Conservation (phyloP, 257 asterid species). For the Fraxinus cuspidata region DNA sequence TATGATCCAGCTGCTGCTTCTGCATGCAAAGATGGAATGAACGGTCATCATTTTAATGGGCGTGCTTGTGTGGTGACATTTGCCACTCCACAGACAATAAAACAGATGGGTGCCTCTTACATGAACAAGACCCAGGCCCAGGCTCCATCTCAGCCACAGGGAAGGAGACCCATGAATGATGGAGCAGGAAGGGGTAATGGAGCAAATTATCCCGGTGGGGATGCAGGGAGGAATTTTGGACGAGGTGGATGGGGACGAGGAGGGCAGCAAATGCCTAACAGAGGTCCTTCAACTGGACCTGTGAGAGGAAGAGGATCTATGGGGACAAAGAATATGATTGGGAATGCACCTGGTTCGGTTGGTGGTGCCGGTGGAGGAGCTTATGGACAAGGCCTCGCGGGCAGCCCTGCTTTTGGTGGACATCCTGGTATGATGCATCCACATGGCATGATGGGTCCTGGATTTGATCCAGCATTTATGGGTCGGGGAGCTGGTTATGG, state of each 20-base stretch:
- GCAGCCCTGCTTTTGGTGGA: slow-evolving; percentile 51
- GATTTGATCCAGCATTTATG: slow-evolving; percentile 56
- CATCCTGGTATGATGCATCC: slow-evolving; percentile 54
- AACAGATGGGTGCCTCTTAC: slow-evolving; percentile 47
- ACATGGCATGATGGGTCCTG: slow-evolving; percentile 59
- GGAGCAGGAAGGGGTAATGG: slow-evolving; percentile 72
- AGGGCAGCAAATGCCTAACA: slow-evolving; percentile 60
- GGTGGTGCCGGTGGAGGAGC: slow-evolving; percentile 44
- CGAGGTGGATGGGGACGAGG: slow-evolving; percentile 61
- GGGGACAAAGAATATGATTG: slow-evolving; percentile 46
- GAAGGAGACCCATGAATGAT: slow-evolving; percentile 61
- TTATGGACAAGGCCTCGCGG: slow-evolving; percentile 42
- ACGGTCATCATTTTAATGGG: slow-evolving; percentile 51
- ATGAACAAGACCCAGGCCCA: slow-evolving; percentile 44
- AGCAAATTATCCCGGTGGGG: slow-evolving; percentile 48
- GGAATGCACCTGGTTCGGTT: slow-evolving; percentile 40
- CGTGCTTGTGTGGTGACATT: slow-evolving; percentile 54
- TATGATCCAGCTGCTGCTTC: slow-evolving; percentile 48
- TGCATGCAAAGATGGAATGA: slow-evolving; percentile 57
- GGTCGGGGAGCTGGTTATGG: slow-evolving; percentile 60
- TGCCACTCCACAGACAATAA: slow-evolving; percentile 53
- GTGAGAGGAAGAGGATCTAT: slow-evolving; percentile 51
- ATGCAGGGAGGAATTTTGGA: slow-evolving; percentile 52
- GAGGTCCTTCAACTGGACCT: slow-evolving; percentile 70
- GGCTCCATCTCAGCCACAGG: slow-evolving; percentile 53